These are phyloP conservation scores for Termitomyces sp. DNA, from an alignment of 768 basidiomycete genomes.

Conservation along the genomic window DNA sequence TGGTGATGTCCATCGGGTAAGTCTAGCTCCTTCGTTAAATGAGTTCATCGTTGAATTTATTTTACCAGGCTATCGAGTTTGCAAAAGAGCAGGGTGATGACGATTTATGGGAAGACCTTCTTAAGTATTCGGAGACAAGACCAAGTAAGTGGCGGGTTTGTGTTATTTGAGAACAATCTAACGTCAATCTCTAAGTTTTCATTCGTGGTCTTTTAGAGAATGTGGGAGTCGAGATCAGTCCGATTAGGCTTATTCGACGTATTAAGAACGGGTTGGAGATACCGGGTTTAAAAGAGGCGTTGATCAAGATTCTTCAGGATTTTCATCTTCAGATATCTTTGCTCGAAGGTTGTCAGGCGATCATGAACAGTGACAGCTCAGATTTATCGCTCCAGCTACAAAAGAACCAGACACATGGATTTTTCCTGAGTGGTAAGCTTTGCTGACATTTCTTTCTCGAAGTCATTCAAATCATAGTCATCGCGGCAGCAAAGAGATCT, in stretches of 20 bases:
- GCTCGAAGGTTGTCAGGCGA: constrained; percentile 86
- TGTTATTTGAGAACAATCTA: background rate
- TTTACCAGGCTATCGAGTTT: constrained; percentile 85
- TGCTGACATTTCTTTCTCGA: background rate
- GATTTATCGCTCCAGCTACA: constrained; percentile 66
- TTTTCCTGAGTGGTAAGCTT: constrained; percentile 66
- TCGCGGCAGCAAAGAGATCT: constrained; percentile 42
- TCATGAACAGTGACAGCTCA: constrained; percentile 78
- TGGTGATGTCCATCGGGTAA: constrained; percentile 83
- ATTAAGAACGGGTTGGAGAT: constrained; percentile 97
- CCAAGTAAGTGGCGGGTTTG: constrained; percentile 49
- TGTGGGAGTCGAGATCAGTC: constrained; percentile 93
- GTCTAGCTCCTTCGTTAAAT: constrained; percentile 14
- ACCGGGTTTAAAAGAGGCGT: constrained; percentile 86
- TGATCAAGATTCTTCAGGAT: constrained; percentile 96
- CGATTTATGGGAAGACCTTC: constrained; percentile 95
- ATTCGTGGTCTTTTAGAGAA: constrained; percentile 94
- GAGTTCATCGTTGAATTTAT: background rate
- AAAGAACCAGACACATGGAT: constrained; percentile 73
- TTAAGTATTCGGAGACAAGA: constrained; percentile 90
- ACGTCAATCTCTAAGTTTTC: constrained; percentile 50
- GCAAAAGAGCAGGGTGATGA: constrained; percentile 96
- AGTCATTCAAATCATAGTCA: background rate
- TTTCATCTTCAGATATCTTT: constrained; percentile 93
- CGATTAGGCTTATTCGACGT: constrained; percentile 87